Evolutionary conservation across 768 basidiomycete genomes (phyloP), one percentile per base, ranked within the genome.

Genomic region (Hemileccinum rubropunctum): DNA sequence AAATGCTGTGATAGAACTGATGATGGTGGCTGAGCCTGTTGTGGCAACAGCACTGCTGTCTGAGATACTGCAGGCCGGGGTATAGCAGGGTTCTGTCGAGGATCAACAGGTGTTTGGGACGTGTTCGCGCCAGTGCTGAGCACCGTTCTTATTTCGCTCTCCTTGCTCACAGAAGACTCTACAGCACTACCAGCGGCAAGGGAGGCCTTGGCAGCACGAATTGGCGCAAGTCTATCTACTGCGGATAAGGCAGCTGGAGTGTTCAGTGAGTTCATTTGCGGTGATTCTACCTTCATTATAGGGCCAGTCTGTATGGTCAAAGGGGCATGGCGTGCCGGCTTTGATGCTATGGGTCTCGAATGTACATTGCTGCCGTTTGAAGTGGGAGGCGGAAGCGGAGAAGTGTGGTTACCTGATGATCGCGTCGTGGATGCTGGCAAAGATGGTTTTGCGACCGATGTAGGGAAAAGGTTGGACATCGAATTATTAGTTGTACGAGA

Each of bases 151-250:
- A 7, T 12, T 21, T 58, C 54, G 9, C 15, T 32, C 17, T 6
- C 30, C 14, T 17, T 36, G 30, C 13, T 45, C 42, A 33, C 47
- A 45, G 61, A 51, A 20, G 59, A 50, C 42, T 53, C 51, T n/a
- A 20, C 3, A n/a, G 42, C 33, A 26, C 42, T n/a, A 33, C 48
- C 35, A 28, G 56, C 48, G 14, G 33, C 33, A 27, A 70, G 53
- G 8, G 59, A 53, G 1, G 64, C 66, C 42, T 70, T 68, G 6
- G 57, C 66, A 23, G 68, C 68, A 23, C 66, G 66, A 51, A 68
- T 68, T 18, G 66, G 66, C 4, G 68, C 66, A 6, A 70, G 54
- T 51, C 63, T 70, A 33, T 68, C 66, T 26, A 39, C 11, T 3
- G 42, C 48, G 3, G 55, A 56, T 12, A 21, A 17, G 9, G 27